These are phyloP conservation scores for Paramecium pentaurelia DNA, from an alignment of 73 alveolate genomes.

Conservation along the genomic window DNA sequence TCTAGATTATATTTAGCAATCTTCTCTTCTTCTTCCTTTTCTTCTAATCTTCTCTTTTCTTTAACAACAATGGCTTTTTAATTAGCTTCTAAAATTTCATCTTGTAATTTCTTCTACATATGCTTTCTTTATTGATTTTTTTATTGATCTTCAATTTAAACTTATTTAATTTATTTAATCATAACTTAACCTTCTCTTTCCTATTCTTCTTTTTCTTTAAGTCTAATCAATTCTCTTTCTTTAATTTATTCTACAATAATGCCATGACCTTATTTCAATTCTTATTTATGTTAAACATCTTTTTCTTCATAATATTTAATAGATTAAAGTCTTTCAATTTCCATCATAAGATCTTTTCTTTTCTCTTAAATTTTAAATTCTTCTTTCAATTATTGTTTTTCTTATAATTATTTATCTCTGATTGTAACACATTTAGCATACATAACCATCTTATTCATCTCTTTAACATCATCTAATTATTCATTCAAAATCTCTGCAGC, in stretches of 20 bases:
- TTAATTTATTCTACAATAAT: slow-evolving; percentile 78
- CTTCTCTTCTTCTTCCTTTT: slow-evolving; percentile 79
- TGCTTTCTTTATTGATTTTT: slow-evolving; percentile 62
- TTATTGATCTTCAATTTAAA: slow-evolving; percentile 76
- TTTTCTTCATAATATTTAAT: slow-evolving; percentile 71
- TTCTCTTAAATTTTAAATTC: slow-evolving; percentile 75
- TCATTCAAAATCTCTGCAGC: slow-evolving; percentile 70
- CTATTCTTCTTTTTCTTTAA: slow-evolving; percentile 73
- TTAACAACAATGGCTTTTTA: slow-evolving; percentile 69
- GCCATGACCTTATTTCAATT: slow-evolving; percentile 67
- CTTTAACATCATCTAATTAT: slow-evolving; percentile 76
- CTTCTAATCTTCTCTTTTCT: slow-evolving; percentile 72
- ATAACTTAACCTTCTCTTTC: slow-evolving; percentile 79
- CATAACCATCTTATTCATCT: slow-evolving; percentile 79
- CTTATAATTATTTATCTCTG: slow-evolving; percentile 74
- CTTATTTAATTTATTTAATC: slow-evolving; percentile 68
- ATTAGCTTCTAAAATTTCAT: slow-evolving; percentile 79
- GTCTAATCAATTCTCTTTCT: slow-evolving; percentile 77
- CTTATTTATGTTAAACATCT: slow-evolving; percentile 61
- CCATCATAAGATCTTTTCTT: slow-evolving; percentile 83
- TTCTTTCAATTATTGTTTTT: slow-evolving; percentile 68
- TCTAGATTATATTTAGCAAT: slow-evolving; percentile 76
- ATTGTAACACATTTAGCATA: slow-evolving; percentile 78
- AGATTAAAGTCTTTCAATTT: slow-evolving; percentile 78
- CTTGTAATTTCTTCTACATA: slow-evolving; percentile 60